Conservation (phyloP, 176 grass and related monocot genomes). For the Areca catechu region DNA sequence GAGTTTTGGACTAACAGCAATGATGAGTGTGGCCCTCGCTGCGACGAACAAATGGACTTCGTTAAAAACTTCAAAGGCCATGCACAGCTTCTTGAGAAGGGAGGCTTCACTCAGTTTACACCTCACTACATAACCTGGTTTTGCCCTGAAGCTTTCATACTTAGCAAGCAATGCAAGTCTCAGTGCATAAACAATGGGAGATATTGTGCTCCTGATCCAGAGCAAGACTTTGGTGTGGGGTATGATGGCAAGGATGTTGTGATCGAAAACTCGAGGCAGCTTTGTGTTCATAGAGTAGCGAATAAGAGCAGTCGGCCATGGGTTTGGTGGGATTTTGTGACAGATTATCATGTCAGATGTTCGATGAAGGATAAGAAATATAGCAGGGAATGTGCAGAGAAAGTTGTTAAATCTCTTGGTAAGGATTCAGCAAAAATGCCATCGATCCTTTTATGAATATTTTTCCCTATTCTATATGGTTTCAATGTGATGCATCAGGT, state of each 20-base stretch:
- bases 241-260: slow-evolving; percentile 73
- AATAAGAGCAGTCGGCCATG: slow-evolving; percentile 35
- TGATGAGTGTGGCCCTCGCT: slow-evolving; percentile 13
- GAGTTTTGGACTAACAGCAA: slow-evolving; percentile 24
- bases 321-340: slow-evolving; percentile 91
- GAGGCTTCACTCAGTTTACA: slow-evolving; percentile 16
- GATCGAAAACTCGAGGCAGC: slow-evolving; percentile 74
- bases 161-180: slow-evolving; percentile 11
- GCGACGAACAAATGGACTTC: slow-evolving; percentile 16
- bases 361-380: slow-evolving; percentile 67
- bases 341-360: slow-evolving; percentile 72
- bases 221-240: slow-evolving; percentile 49
- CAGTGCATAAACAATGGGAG: slow-evolving; percentile 24
- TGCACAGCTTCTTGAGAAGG: slow-evolving; percentile 18
- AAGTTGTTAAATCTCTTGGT: slow-evolving; percentile 56
- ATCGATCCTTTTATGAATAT: too few relatives aligned
- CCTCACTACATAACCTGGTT: slow-evolving; percentile 21
- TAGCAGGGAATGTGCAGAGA: slow-evolving; percentile 38
- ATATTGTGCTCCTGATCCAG: slow-evolving; percentile 89
- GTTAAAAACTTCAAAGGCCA: slow-evolving; percentile 17
- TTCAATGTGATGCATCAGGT: slow-evolving; percentile 19
- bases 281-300: slow-evolving; percentile 84
- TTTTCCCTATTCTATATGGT: neutral
- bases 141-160: slow-evolving; percentile 11
- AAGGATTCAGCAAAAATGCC: neutral